Percentiles rank a stretch among this genome's conserved stretches.
Evolutionary conservation across 2,329 filamentous ascomycete genomes (phyloP).

Genomic region (Leptographium wingfieldii): DNA sequence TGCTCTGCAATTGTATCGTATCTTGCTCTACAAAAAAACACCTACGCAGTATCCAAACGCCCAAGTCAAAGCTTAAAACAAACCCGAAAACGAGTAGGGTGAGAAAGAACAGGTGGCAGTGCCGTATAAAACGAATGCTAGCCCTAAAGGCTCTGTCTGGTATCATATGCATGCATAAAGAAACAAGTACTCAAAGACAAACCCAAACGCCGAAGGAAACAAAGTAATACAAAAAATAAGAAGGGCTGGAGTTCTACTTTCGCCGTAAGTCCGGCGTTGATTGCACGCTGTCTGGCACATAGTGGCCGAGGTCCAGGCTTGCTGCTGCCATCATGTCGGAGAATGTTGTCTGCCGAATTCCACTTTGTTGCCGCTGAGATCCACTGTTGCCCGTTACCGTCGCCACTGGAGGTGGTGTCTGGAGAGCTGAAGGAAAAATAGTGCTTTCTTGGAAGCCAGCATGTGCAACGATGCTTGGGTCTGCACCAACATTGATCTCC

Average conservation of each 20-base stretch:
- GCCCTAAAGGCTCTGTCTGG: background rate
- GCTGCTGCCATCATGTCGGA: conserved; percentile 40
- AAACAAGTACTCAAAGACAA: background rate
- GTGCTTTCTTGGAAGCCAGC: background rate
- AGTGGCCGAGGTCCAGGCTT: conserved; percentile 29
- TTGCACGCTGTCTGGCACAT: conserved; percentile 21
- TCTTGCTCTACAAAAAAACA: too few species aligned
- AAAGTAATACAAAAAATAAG: background rate
- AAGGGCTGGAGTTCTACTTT: background rate
- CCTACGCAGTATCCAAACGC: too few species aligned
- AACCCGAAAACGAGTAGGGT: too few species aligned
- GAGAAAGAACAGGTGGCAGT: background rate
- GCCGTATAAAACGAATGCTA: background rate
- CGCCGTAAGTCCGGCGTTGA: conserved; percentile 5
- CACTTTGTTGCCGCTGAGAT: background rate
- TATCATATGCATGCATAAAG: conserved; percentile 2
- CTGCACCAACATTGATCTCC: conserved; percentile 40
- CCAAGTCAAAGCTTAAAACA: too few species aligned
- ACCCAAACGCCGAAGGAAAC: background rate
- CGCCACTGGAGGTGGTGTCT: background rate
- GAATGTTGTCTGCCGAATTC: conserved; percentile 31
- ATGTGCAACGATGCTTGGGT: conserved; percentile 27
- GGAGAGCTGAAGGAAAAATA: background rate
- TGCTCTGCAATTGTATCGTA: too few species aligned
- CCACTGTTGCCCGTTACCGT: background rate